A percentile compares a stretch with the other conserved stretches of the same genome.
Conservation (phyloP, 768 basidiomycete species). For the Pholiota molesta region DNA sequence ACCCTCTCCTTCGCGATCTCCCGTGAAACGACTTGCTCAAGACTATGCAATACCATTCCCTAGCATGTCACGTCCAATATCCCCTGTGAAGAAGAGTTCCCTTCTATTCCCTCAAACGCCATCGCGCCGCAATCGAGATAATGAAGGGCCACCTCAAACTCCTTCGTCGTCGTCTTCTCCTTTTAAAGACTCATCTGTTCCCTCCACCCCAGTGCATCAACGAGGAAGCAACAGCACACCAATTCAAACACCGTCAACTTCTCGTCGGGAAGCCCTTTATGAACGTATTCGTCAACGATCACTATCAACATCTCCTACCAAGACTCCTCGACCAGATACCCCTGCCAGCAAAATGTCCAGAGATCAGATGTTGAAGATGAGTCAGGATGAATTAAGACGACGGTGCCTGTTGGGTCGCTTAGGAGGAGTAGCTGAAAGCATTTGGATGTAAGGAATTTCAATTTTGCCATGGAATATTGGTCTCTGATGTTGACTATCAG, state of each 20-base stretch:
- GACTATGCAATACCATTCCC: conserved; percentile 57
- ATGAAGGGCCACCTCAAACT: conserved; percentile 44
- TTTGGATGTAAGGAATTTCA: conserved; percentile 73
- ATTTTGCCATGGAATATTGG: background rate
- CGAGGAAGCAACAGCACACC: conserved; percentile 57
- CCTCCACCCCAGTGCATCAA: conserved; percentile 71
- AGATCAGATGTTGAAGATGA: conserved; percentile 69
- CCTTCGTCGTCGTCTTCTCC: conserved; percentile 39
- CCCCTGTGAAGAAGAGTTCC: conserved; percentile 52
- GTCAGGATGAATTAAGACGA: conserved; percentile 78
- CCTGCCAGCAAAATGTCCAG: conserved; percentile 51
- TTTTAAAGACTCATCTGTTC: conserved; percentile 40
- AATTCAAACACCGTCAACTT: conserved; percentile 71
- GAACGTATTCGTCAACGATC: conserved; percentile 81
- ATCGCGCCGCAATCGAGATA: conserved; percentile 39
- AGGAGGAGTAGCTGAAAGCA: conserved; percentile 80
- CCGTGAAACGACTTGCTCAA: conserved; percentile 36
- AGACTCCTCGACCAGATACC: conserved; percentile 43
- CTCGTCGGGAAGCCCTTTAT: conserved; percentile 78
- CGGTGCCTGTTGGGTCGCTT: conserved; percentile 79
- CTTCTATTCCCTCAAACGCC: conserved; percentile 65
- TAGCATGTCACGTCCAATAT: conserved; percentile 40
- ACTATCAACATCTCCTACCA: conserved; percentile 67
- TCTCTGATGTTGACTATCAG: conserved; percentile 33
- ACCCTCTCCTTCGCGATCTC: conserved; percentile 47